phyloP scores from a whole-genome alignment of 768 basidiomycete genomes.

The Psilocybe tampanensis region DNA sequence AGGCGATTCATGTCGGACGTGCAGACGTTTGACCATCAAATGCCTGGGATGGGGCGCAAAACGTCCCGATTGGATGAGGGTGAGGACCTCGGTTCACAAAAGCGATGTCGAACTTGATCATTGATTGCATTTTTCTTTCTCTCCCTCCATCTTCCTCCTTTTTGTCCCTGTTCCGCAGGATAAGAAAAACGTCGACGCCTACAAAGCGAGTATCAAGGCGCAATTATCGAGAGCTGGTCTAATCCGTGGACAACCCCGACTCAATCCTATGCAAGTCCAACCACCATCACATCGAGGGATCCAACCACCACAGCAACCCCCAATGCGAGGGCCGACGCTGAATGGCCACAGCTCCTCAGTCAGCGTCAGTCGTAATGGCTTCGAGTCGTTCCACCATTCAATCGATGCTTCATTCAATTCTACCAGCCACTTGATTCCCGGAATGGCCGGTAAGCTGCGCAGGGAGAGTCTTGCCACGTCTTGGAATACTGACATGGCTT shows the following conservation, averaged over 20 bases:
- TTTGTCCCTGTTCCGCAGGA: constrained; percentile 49
- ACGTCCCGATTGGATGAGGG: constrained; percentile 88
- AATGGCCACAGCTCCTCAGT: constrained; percentile 5
- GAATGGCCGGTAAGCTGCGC: constrained; percentile 43
- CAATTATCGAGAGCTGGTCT: constrained; percentile 77
- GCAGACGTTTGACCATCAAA: constrained; percentile 75
- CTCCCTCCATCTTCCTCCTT: too few species aligned
- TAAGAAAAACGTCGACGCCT: constrained; percentile 78
- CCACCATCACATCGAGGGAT: constrained; percentile 21
- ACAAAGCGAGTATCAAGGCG: constrained; percentile 86
- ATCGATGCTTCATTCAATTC: constrained; percentile 20
- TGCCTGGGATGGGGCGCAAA: constrained; percentile 86
- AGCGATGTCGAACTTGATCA: constrained; percentile 7
- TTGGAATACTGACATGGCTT: constrained; percentile 18
- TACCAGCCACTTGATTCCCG: constrained; percentile 35
- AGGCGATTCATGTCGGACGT: constrained; percentile 80
- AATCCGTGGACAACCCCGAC: constrained; percentile 80
- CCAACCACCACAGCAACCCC: constrained; percentile 14
- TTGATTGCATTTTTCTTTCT: constrained; percentile 18
- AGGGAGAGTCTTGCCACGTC: constrained; percentile 1
- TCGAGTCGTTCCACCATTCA: constrained; percentile 24
- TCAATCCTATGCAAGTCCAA: constrained; percentile 45
- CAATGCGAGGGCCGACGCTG: constrained; percentile 8
- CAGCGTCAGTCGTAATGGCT: constrained; percentile 21
- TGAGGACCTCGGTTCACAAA: constrained; percentile 30